Conservation (phyloP, 2,329 filamentous ascomycete species). For the Coleophoma cylindrospora region DNA sequence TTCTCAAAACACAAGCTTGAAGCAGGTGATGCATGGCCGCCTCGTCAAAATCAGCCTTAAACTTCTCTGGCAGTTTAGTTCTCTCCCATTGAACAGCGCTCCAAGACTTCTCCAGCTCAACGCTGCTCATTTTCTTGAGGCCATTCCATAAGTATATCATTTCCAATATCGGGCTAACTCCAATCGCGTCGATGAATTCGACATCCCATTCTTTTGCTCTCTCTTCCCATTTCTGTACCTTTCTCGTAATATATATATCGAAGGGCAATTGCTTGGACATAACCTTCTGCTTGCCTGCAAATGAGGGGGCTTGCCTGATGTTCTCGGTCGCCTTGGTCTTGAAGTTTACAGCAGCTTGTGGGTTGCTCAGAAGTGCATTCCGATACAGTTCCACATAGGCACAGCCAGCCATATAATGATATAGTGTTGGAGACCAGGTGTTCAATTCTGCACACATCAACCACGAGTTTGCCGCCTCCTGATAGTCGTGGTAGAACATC, state of each 20-base stretch:
- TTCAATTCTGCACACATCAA: conserved; percentile 72
- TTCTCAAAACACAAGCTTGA: conserved; percentile 60
- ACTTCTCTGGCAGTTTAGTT: conserved; percentile 40
- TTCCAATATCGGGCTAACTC: conserved; percentile 76
- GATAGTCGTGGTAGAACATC: conserved; percentile 76
- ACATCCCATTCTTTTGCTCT: conserved; percentile 63
- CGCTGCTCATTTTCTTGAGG: conserved; percentile 68
- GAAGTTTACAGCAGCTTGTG: conserved; percentile 46
- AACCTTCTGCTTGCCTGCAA: conserved; percentile 82
- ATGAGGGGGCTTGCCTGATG: conserved; percentile 64
- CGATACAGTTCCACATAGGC: conserved; percentile 82
- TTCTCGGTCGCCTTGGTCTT: conserved; percentile 64
- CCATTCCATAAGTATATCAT: conserved; percentile 96
- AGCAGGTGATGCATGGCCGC: conserved; percentile 62
- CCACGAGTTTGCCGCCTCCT: conserved; percentile 69
- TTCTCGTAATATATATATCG: conserved; percentile 78
- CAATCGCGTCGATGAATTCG: conserved; percentile 73
- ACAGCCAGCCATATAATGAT: conserved; percentile 81
- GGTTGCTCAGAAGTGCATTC: conserved; percentile 38
- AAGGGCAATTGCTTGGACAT: conserved; percentile 88
- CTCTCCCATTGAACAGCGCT: conserved; percentile 60
- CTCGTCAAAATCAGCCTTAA: conserved; percentile 53
- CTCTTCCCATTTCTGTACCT: conserved; percentile 83
- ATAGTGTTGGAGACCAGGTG: conserved; percentile 85
- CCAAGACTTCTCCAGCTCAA: conserved; percentile 60